A percentile compares a stretch with the other conserved stretches of the same genome.
Evolutionary conservation across 192 early-diverging fungal species (phyloP).

Genomic region (Tieghemiomyces parasiticus): DNA sequence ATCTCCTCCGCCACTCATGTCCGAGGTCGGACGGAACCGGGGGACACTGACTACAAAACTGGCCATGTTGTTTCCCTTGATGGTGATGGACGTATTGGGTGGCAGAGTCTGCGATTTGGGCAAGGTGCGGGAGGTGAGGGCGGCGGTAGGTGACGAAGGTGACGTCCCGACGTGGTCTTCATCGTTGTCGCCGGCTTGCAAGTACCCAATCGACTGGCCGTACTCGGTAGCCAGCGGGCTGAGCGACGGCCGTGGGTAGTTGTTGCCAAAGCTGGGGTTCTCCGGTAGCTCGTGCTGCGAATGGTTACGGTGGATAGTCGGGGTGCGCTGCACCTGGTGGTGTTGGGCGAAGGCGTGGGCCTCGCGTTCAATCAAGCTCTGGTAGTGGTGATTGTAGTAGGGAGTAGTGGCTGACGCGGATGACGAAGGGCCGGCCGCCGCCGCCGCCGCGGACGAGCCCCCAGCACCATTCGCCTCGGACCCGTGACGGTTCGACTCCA

Average conservation of each 20-base stretch:
- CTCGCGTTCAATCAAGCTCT: background rate
- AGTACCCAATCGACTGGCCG: too few species aligned
- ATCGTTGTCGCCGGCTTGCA: too few species aligned
- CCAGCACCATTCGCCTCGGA: conserved; percentile 9
- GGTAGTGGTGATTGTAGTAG: conserved; percentile 4
- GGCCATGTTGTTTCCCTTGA: conserved; percentile 8
- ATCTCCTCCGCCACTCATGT: background rate
- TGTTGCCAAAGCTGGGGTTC: background rate
- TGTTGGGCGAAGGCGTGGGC: conserved; percentile 9
- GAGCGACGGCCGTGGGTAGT: background rate
- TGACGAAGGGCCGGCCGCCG: background rate
- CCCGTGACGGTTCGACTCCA: conserved; percentile 17
- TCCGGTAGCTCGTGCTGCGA: conserved; percentile 5
- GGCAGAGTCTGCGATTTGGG: background rate
- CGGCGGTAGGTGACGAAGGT: background rate
- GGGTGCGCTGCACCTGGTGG: background rate
- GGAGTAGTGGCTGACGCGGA: background rate
- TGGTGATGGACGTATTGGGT: background rate
- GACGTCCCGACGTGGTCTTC: background rate
- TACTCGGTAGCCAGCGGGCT: too few species aligned
- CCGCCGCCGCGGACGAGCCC: background rate
- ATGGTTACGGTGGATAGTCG: background rate
- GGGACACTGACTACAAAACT: conserved; percentile 7
- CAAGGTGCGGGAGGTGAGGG: background rate
- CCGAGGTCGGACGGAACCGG: background rate